phyloP scores from a whole-genome alignment of 139 green algal species.

The Chlorella sp. region DNA sequence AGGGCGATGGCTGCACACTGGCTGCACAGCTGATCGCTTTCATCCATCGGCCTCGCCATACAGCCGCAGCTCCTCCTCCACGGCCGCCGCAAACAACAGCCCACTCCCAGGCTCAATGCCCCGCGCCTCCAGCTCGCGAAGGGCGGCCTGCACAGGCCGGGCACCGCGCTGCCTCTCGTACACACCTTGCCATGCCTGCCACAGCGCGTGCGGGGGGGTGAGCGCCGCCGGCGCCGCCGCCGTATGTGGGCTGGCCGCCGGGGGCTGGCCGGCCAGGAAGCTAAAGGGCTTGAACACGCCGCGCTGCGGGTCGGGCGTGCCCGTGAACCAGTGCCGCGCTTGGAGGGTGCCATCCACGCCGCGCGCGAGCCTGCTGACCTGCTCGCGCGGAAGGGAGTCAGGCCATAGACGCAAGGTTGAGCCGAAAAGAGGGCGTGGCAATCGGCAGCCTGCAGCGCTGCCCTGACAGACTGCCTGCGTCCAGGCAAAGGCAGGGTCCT shows the following conservation, averaged over 20 bases:
- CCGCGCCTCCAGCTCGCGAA: slow-evolving; percentile 7
- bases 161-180: background rate
- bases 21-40: too few relatives aligned
- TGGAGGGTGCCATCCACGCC: background rate
- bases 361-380: slow-evolving; percentile 15
- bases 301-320: slow-evolving; percentile 24
- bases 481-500: too few relatives aligned
- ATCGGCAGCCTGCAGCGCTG: too few relatives aligned
- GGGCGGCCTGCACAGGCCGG: background rate
- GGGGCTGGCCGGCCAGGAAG: background rate
- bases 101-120: background rate
- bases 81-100: slow-evolving; percentile 13
- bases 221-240: background rate
- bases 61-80: slow-evolving; percentile 20
- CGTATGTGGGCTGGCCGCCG: slow-evolving; percentile 1
- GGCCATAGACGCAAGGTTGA: too few relatives aligned
- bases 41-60: slow-evolving; percentile 7
- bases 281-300: slow-evolving; percentile 30
- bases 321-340: slow-evolving; percentile 34
- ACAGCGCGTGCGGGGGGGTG: slow-evolving; percentile 22
- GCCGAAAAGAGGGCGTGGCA: too few relatives aligned
- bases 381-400: too few relatives aligned
- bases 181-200: slow-evolving; percentile 17
- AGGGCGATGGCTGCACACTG: too few relatives aligned
- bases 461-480: too few relatives aligned